Evolutionary conservation across 768 basidiomycete genomes (phyloP).

Genomic region (Inosperma sp.): DNA sequence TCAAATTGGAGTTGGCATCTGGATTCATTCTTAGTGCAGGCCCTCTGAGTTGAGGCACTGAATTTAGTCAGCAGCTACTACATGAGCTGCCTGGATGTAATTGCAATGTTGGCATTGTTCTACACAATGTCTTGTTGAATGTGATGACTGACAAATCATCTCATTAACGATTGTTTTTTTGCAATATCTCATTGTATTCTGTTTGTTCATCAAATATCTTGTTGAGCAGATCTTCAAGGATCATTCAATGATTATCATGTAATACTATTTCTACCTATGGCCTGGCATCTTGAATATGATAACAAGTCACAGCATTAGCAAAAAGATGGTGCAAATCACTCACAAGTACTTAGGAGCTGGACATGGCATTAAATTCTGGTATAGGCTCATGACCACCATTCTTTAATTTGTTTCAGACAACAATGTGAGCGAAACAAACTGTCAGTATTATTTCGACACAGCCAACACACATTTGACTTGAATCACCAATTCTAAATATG

Average conservation of each 20-base stretch:
- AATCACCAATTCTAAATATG: conserved; percentile 1
- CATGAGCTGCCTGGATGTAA: not conserved
- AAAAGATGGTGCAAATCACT: not conserved
- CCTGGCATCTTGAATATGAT: not conserved
- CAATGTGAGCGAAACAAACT: not conserved
- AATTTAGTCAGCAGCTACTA: not conserved
- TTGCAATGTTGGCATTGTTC: conserved; percentile 2
- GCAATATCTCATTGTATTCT: not conserved
- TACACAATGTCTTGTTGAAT: not conserved
- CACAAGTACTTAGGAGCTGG: not conserved
- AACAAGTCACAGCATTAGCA: not conserved
- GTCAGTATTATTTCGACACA: conserved; percentile 4
- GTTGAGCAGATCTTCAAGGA: not conserved
- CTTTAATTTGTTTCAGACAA: not conserved
- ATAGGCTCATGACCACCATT: not conserved
- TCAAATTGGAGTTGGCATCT: not conserved
- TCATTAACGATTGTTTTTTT: not conserved
- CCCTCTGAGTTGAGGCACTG: not conserved
- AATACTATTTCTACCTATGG: not conserved
- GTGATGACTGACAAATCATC: conserved; percentile 8
- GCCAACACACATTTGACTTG: conserved; percentile 6
- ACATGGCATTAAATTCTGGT: not conserved
- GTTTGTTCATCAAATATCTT: conserved; percentile 5
- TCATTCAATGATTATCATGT: not conserved
- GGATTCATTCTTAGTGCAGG: not conserved